Base-by-base conservation (phyloP, 129 eudicot species). In the Arctium minus region DNA sequence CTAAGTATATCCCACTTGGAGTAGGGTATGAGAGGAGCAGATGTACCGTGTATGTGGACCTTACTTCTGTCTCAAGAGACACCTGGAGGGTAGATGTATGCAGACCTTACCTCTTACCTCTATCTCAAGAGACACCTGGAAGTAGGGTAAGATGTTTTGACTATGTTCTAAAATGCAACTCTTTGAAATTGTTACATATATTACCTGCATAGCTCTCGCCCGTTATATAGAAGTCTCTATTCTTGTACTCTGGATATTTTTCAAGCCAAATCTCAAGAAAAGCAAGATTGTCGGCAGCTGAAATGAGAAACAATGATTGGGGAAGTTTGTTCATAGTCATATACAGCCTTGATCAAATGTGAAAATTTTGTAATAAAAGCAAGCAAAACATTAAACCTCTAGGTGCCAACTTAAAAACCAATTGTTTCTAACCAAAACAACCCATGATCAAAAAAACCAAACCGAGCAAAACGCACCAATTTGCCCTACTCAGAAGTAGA, bases 151-250 rank as follows among this genome's bases (percentile, higher is more conserved):
- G 64, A 3, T 48, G 60, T 48, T 11, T 74, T 8, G 5, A 27
- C 32, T 77, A 56, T 15, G 22, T 1, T 76, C 46, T 31, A 31
- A 72, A 72, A 60, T 60, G 68, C 9, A 72, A 72, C 76, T 30
- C 6, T 70, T 29, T 33, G 31, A 42, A 31, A 22, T 74, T 6
- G 46, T 33, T 75, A 7, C 60, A 72, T 50, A n/a, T 74, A 73
- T n/a, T 86, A 92, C 98, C 98, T 73, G 83, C 98, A 85, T 94
- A 94, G 40, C 98, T 94, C 79, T 92, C 98, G 27, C 98, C 98
- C 0, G 92, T 85, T 72, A 94, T 86, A 70, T 80, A 94, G 38
- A 92, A 82, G 70, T 89, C 93, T 29, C 92, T 85, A 33, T 86
- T 87, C 87, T 87, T 88, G 89, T 88, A 94, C 35, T 87, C 86